Evolutionary conservation across 202 grass and related monocot genomes (phyloP).

Genomic region (Bolboschoenoplectus hybrid): DNA sequence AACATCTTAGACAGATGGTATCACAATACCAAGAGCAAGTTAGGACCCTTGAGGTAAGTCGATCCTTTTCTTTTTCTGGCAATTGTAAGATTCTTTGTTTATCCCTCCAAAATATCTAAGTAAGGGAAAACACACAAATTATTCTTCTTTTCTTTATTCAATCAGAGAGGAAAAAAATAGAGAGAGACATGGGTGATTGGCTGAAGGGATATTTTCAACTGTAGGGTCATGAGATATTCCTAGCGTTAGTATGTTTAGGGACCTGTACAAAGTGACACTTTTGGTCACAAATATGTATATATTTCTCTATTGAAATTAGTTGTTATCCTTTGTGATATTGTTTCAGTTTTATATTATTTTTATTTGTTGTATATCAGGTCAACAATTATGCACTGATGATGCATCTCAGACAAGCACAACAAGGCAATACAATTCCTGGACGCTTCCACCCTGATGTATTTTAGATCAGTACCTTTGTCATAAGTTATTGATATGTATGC

Average conservation of each 20-base stretch:
- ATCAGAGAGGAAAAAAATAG: slow-evolving; percentile 1
- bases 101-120: not conserved
- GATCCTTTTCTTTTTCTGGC: slow-evolving; percentile 1
- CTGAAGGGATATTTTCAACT: not conserved
- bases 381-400: slow-evolving; percentile 64
- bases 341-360: not conserved
- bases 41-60: slow-evolving; percentile 62
- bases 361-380: slow-evolving; percentile 40
- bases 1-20: slow-evolving; percentile 65
- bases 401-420: slow-evolving; percentile 62
- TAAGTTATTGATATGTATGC: slow-evolving; percentile 21
- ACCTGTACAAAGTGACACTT: not conserved
- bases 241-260: not conserved
- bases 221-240: not conserved
- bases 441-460: slow-evolving; percentile 61
- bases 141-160: not conserved
- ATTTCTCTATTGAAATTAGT: not conserved
- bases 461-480: slow-evolving; percentile 37
- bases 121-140: slow-evolving; percentile 1
- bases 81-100: not conserved
- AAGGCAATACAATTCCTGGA: slow-evolving; percentile 54
- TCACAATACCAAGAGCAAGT: slow-evolving; percentile 73
- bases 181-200: not conserved
- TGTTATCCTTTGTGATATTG: not conserved
- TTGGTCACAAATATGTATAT: not conserved